Percentiles rank a stretch among this genome's conserved stretches.
Evolutionary conservation across 768 basidiomycete genomes (phyloP).

Genomic region (Amanita polypyramis): DNA sequence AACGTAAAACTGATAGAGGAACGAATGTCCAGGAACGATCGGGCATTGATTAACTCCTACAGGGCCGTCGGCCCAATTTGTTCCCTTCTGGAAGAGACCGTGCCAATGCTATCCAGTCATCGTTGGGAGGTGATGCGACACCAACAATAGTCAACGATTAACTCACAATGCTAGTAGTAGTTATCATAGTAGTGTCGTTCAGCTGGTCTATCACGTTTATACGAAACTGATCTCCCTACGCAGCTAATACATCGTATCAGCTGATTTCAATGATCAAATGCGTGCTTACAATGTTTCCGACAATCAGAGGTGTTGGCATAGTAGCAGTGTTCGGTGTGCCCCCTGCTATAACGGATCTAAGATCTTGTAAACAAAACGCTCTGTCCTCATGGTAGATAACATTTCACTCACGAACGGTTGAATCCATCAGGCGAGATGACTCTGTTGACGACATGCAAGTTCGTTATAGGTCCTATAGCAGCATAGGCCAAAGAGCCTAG

Average conservation of each 20-base stretch:
- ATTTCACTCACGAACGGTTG: constrained; percentile 22
- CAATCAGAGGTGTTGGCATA: constrained; percentile 33
- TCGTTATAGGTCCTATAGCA: constrained; percentile 13
- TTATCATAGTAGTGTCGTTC: constrained; percentile 29
- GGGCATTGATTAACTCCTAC: constrained; percentile 31
- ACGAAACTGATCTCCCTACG: constrained; percentile 22
- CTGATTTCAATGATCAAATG: neutral
- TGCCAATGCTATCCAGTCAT: constrained; percentile 28
- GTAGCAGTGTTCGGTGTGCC: constrained; percentile 3
- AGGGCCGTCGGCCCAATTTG: constrained; percentile 26
- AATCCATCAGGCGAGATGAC: constrained; percentile 36
- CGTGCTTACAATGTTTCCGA: constrained; percentile 12
- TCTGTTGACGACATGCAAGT: constrained; percentile 27
- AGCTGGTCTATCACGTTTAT: constrained; percentile 32
- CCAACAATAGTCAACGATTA: neutral
- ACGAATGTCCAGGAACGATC: constrained; percentile 24
- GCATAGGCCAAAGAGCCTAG: neutral
- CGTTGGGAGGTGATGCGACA: neutral
- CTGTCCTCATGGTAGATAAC: neutral
- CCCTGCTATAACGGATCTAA: constrained; percentile 15
- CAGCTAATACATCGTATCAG: neutral
- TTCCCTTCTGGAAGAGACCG: too few relatives aligned
- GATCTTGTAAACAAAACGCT: neutral
- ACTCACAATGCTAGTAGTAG: constrained; percentile 21
- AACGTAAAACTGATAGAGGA: constrained; percentile 26